Percentiles rank a stretch among this genome's conserved stretches.
Conservation (phyloP, 345 rosid species). For the Dipteronia dyeriana region DNA sequence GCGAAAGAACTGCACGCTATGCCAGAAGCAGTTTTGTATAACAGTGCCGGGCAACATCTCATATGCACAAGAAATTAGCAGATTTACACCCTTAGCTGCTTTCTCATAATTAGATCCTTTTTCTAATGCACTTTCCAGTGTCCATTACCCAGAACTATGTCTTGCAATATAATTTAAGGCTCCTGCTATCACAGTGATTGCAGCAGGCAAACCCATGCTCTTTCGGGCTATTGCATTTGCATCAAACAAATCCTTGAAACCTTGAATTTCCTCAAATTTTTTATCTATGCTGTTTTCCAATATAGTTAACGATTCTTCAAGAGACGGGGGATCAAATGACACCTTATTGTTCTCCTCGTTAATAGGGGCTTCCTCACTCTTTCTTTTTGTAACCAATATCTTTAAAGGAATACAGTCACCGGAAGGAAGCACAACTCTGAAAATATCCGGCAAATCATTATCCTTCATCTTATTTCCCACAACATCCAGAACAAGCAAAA, state of each 20-base stretch:
- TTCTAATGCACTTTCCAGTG: not conserved
- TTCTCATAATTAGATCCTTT: not conserved
- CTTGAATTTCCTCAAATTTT: not conserved
- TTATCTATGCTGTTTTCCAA: not conserved
- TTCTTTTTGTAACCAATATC: conserved; percentile 24
- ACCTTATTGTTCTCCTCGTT: no score
- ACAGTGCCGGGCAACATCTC: conserved; percentile 7
- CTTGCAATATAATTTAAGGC: conserved; percentile 25
- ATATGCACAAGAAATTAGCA: conserved; percentile 28
- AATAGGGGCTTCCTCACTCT: no score
- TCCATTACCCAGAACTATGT: no score
- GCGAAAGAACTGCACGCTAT: conserved; percentile 39
- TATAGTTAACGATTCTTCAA: not conserved
- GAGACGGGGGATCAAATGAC: no score
- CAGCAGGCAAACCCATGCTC: conserved; percentile 33
- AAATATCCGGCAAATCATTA: not conserved
- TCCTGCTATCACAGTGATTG: conserved; percentile 37
- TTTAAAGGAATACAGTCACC: not conserved
- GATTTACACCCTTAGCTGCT: not conserved
- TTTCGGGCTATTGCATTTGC: conserved; percentile 4
- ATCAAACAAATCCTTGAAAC: not conserved
- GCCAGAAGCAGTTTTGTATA: conserved; percentile 48
- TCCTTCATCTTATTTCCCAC: conserved; percentile 23
- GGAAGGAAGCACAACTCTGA: not conserved
- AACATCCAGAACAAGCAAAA: conserved; percentile 51